Conservation (phyloP, 2,329 filamentous ascomycete species). For the Aspergillus sergii region DNA sequence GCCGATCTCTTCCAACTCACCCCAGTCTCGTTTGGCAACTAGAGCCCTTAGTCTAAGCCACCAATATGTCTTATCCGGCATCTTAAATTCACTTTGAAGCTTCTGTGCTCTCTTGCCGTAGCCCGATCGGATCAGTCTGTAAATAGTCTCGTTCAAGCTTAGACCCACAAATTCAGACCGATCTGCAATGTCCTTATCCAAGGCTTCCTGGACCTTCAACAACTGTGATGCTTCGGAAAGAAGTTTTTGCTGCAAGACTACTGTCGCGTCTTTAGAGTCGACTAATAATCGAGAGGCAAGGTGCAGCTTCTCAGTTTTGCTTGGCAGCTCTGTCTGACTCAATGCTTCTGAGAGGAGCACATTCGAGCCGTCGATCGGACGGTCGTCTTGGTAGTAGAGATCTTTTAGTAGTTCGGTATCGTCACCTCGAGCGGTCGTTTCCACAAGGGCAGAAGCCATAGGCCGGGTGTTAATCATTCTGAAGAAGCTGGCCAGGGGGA, state of each 20-base stretch:
- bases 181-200: conserved; percentile 78
- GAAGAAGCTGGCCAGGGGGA: conserved; percentile 90
- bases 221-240: conserved; percentile 80
- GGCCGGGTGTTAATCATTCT: conserved; percentile 84
- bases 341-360: conserved; percentile 86
- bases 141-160: conserved; percentile 88
- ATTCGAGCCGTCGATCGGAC: conserved; percentile 82
- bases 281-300: conserved; percentile 79
- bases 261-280: conserved; percentile 75
- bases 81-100: conserved; percentile 87
- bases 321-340: conserved; percentile 67
- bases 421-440: conserved; percentile 77
- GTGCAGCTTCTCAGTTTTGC: conserved; percentile 82
- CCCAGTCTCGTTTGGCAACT: conserved; percentile 88
- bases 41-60: conserved; percentile 85
- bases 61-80: conserved; percentile 86
- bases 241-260: conserved; percentile 67
- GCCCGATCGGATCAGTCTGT: conserved; percentile 79
- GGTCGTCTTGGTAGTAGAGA: conserved; percentile 95
- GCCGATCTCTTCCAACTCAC: conserved; percentile 82
- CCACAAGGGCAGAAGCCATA: conserved; percentile 84
- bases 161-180: conserved; percentile 71
- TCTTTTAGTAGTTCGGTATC: conserved; percentile 86
- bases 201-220: conserved; percentile 79
- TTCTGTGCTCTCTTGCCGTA: conserved; percentile 85